phyloP scores from a whole-genome alignment of 495 filamentous ascomycete genomes.

The Podospora pseudocomata region DNA sequence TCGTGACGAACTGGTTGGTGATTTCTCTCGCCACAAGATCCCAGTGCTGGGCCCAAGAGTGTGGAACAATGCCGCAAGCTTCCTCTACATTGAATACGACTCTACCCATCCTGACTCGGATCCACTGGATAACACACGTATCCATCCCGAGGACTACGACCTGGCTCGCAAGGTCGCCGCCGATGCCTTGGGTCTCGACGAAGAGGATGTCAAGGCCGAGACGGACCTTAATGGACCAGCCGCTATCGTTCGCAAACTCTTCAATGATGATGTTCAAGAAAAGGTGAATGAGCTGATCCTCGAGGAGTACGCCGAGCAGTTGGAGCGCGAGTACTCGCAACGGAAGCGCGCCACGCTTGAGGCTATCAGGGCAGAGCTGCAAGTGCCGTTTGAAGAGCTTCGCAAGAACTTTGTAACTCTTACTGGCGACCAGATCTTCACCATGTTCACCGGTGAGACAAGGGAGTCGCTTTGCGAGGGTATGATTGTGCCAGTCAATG shows the following conservation, averaged over 20 bases:
- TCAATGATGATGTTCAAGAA: slow-evolving; percentile 86
- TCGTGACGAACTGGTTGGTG: slow-evolving; percentile 80
- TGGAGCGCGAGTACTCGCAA: slow-evolving; percentile 88
- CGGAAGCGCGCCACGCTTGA: slow-evolving; percentile 94
- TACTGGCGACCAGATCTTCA: slow-evolving; percentile 79
- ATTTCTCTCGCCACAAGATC: slow-evolving; percentile 67
- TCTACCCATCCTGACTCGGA: slow-evolving; percentile 73
- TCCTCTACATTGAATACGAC: slow-evolving; percentile 85
- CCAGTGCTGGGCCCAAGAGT: slow-evolving; percentile 84
- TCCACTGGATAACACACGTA: slow-evolving; percentile 91
- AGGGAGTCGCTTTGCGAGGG: slow-evolving; percentile 72
- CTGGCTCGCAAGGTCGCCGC: slow-evolving; percentile 96
- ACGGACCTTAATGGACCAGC: slow-evolving; percentile 80
- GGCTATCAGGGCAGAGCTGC: slow-evolving; percentile 89
- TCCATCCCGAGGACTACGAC: slow-evolving; percentile 98
- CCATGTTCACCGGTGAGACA: slow-evolving; percentile 95
- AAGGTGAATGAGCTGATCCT: slow-evolving; percentile 94
- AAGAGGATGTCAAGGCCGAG: slow-evolving; percentile 95
- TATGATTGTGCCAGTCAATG: slow-evolving; percentile 87
- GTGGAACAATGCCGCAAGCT: slow-evolving; percentile 95
- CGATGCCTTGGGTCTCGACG: slow-evolving; percentile 91
- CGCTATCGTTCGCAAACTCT: slow-evolving; percentile 86
- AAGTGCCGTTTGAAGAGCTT: slow-evolving; percentile 90
- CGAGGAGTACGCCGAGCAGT: slow-evolving; percentile 93
- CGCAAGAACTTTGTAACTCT: slow-evolving; percentile 73